A percentile compares a stretch with the other conserved stretches of the same genome.
phyloP scores from a whole-genome alignment of 2,329 filamentous ascomycete genomes.

The Apiospora koreana region DNA sequence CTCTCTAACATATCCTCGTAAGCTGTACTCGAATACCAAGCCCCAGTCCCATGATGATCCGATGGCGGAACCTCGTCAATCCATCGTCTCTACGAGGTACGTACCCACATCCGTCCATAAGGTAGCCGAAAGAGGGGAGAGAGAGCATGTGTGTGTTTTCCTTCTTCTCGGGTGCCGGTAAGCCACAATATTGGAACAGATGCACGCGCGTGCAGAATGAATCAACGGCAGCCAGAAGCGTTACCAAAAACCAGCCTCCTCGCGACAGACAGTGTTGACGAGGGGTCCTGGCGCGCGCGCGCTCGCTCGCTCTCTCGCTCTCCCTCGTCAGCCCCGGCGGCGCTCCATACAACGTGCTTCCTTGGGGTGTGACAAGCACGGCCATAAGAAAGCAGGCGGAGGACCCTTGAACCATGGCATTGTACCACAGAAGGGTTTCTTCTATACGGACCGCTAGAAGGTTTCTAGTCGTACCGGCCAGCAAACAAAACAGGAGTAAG shows the following conservation, averaged over 20 bases:
- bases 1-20: neutral
- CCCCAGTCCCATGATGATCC: conserved; percentile 4
- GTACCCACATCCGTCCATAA: neutral
- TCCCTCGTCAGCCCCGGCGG: neutral
- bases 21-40: neutral
- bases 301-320: neutral
- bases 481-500: neutral
- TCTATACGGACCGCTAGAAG: neutral
- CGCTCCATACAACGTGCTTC: neutral
- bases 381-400: neutral
- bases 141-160: neutral
- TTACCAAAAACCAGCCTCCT: neutral
- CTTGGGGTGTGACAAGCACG: neutral
- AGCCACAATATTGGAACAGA: conserved; percentile 1
- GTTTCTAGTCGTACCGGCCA: neutral
- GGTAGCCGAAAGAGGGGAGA: neutral
- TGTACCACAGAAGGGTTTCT: neutral
- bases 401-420: neutral
- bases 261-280: neutral
- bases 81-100: neutral
- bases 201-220: neutral
- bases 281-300: neutral
- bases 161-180: neutral
- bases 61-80: neutral
- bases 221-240: neutral